Conservation (phyloP, 75 land plant species). For the Larix kaempferi region DNA sequence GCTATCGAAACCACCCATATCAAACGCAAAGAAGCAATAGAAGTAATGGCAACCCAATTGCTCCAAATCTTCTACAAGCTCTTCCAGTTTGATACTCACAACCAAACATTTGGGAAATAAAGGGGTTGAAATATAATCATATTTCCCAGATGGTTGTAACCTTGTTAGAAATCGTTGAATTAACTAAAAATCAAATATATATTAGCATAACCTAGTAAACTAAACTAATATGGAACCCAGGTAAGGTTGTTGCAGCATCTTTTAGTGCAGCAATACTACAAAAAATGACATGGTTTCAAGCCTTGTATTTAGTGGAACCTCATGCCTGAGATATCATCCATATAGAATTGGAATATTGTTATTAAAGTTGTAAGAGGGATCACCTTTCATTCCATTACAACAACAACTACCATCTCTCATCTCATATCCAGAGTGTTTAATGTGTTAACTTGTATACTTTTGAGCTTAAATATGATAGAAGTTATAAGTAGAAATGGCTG, state of each 20-base stretch:
- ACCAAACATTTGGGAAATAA: neutral
- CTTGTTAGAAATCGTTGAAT: neutral
- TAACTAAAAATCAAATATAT: neutral
- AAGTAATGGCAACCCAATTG: neutral
- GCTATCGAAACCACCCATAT: neutral
- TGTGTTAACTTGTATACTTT: too few relatives aligned
- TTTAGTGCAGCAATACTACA: neutral
- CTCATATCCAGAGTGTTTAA: too few relatives aligned
- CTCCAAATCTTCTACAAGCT: neutral
- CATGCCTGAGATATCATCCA: neutral
- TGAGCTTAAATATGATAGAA: too few relatives aligned
- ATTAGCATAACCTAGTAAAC: neutral
- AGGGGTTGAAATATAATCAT: too few relatives aligned
- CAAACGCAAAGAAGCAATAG: neutral
- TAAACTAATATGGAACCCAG: neutral
- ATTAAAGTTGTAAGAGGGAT: neutral
- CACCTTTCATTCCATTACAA: too few relatives aligned
- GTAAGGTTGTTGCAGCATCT: neutral
- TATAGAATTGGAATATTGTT: neutral
- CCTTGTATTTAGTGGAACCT: neutral
- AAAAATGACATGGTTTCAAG: conserved; percentile 4
- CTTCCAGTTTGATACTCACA: neutral
- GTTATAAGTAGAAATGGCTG: too few relatives aligned
- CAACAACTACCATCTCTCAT: too few relatives aligned
- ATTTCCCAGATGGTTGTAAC: neutral